phyloP scores from a whole-genome alignment of 1,139 yeast species.

The Pichia sp. region DNA sequence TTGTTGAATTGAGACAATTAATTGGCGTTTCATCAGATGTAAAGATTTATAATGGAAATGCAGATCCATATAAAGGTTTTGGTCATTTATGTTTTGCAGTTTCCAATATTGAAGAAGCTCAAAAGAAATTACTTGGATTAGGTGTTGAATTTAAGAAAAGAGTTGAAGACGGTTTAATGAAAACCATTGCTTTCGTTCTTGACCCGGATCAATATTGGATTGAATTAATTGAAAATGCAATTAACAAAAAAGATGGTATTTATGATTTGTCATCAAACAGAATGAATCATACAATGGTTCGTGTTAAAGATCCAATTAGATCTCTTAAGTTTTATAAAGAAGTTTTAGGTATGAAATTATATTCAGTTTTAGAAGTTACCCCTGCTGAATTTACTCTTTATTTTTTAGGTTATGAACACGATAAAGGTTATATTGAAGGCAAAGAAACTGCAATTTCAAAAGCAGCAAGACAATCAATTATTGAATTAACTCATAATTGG shows the following conservation, averaged over 20 bases:
- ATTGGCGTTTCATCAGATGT: slow-evolving; percentile 44
- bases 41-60: slow-evolving; percentile 72
- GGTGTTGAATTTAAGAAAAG: slow-evolving; percentile 79
- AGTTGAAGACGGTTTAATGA: slow-evolving; percentile 83
- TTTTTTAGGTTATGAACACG: slow-evolving; percentile 67
- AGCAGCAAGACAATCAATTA: slow-evolving; percentile 52
- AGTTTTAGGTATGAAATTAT: slow-evolving; percentile 71
- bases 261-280: slow-evolving; percentile 43
- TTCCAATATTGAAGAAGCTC: slow-evolving; percentile 63
- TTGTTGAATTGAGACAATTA: slow-evolving; percentile 78
- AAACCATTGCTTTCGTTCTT: slow-evolving; percentile 84
- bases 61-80: slow-evolving; percentile 78
- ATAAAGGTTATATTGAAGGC: slow-evolving; percentile 30
- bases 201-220: slow-evolving; percentile 98
- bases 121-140: slow-evolving; percentile 47
- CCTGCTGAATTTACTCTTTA: slow-evolving; percentile 78
- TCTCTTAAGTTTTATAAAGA: slow-evolving; percentile 73
- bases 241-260: slow-evolving; percentile 35
- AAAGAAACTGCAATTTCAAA: slow-evolving; percentile 30
- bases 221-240: slow-evolving; percentile 68
- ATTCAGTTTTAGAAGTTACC: slow-evolving; percentile 49
- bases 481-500: slow-evolving; percentile 92
- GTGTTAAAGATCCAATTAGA: slow-evolving; percentile 76
- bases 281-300: slow-evolving; percentile 88
- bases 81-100: slow-evolving; percentile 91